phyloP scores from a whole-genome alignment of 805 yeast species.

The Torulaspora quercuum region DNA sequence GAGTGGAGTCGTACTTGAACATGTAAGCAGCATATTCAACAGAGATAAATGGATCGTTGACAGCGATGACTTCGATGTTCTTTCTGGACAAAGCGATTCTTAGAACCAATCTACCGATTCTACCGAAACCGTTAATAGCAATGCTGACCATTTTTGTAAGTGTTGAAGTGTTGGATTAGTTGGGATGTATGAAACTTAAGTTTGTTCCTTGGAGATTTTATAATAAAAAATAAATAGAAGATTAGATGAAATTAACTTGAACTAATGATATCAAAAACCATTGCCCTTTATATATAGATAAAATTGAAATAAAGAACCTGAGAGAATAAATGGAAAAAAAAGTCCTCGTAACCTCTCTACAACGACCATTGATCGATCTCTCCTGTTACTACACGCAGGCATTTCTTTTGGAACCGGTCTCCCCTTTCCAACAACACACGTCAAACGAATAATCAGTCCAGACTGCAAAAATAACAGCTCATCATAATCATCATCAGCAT shows the following conservation, averaged over 20 bases:
- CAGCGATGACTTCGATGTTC: conserved; percentile 55
- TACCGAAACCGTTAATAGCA: conserved; percentile 73
- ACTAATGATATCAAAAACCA: conserved; percentile 1
- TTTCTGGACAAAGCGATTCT: conserved; percentile 57
- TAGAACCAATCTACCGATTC: conserved; percentile 66
- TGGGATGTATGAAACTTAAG: conserved; percentile 11
- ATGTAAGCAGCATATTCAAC: conserved; percentile 68
- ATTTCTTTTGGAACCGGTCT: too few relatives aligned
- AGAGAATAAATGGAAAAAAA: conserved; percentile 3
- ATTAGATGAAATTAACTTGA: not conserved
- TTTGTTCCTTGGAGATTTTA: conserved; percentile 15
- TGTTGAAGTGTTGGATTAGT: conserved; percentile 7
- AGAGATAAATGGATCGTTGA: conserved; percentile 68
- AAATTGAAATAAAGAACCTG: not conserved
- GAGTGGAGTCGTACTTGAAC: conserved; percentile 74
- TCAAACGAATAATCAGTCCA: too few relatives aligned
- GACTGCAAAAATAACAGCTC: too few relatives aligned
- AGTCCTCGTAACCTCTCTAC: too few relatives aligned
- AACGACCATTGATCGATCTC: too few relatives aligned
- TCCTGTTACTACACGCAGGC: too few relatives aligned
- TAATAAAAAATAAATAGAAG: not conserved
- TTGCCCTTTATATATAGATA: conserved; percentile 11
- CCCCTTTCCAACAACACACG: too few relatives aligned
- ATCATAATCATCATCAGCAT: too few relatives aligned
- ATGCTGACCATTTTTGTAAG: conserved; percentile 37